Evolutionary conservation across 352 stramenopile genomes (phyloP).

Genomic region (Globisporangium nunn): DNA sequence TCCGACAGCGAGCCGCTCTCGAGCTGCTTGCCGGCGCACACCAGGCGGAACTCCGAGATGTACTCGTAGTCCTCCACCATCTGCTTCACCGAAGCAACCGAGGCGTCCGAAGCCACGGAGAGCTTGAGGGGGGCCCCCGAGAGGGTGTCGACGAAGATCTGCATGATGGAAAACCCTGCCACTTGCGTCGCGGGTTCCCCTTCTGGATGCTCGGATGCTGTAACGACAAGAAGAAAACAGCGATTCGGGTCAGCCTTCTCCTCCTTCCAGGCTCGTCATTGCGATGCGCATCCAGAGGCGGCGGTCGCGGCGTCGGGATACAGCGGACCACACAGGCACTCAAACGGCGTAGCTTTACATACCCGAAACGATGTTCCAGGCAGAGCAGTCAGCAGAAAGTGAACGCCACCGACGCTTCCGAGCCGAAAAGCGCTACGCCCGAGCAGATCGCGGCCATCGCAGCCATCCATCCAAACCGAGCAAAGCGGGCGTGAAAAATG

Average conservation of each 20-base stretch:
- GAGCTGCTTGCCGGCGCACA: conserved; percentile 79
- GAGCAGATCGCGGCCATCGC: too few relatives aligned
- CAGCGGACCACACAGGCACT: too few relatives aligned
- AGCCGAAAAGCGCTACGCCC: too few relatives aligned
- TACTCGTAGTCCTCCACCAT: conserved; percentile 94
- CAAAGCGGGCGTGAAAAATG: too few relatives aligned
- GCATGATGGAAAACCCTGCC: conserved; percentile 71
- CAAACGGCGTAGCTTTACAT: too few relatives aligned
- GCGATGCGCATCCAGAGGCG: too few relatives aligned
- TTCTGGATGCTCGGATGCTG: conserved; percentile 91
- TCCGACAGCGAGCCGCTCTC: conserved; percentile 84
- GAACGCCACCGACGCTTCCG: too few relatives aligned
- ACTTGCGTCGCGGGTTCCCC: conserved; percentile 30
- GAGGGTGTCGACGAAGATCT: conserved; percentile 93
- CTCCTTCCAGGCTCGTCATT: too few relatives aligned
- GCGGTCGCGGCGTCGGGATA: too few relatives aligned
- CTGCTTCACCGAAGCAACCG: conserved; percentile 89
- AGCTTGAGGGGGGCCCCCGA: conserved; percentile 78
- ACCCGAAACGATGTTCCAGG: conserved; percentile 74
- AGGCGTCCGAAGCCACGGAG: conserved; percentile 78
- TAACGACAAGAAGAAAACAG: not conserved
- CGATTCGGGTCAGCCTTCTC: too few relatives aligned
- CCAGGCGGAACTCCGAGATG: conserved; percentile 90
- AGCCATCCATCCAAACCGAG: too few relatives aligned
- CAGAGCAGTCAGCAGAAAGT: conserved; percentile 93